Base-by-base conservation (phyloP, 2,329 filamentous ascomycete genomes). In the Keithomyces neogunnii region DNA sequence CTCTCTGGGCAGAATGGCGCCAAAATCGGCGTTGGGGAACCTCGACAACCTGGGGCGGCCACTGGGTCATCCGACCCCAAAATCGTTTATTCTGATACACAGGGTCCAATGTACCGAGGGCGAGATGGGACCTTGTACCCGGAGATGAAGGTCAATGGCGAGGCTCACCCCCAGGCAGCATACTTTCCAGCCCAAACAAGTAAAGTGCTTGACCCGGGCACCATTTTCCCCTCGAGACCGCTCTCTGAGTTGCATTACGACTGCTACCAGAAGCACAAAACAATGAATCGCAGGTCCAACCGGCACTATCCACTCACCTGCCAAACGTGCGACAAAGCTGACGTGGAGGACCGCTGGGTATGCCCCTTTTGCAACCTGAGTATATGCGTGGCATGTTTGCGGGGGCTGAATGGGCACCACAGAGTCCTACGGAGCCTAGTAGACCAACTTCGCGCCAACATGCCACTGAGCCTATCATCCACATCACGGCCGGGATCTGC, bases 281-380 rank as follows among this genome's bases (percentile, higher is more conserved):
- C 63, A 45, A 77, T 81, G 73, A 68, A 73, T 50, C 64, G 69
- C 38, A 71, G 72, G 49, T 65, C 66, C 53, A 81, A 82, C 62
- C 63, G 60, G 45, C 61, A 71, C 57, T 76, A 80, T 59, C 69
- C 77, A 2, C 66, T 81, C 26, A 69, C 74, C 9, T 82, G 79
- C 61, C 75, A 79, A 62, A 69, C 73, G 3, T 82, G 79, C 62
- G 69, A 69, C 49, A 68, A 66, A 51, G 65, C 68, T 47, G 75
- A 80, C 52, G 58, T 61, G 5, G 68, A 71, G 44, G 64, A 71
- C 55, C 72, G 77, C 36, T 74, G 66, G 63, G 68, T 67, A 26
- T 81, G 77, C 60, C 63, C 64, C 11, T 77, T 73, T 62, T 81
- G 77, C 63, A 68, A 71, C 53, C 57, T 81, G 46, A 72, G 77